Base-by-base conservation (phyloP, 257 asterid species). In the Solanum corneliomulleri region DNA sequence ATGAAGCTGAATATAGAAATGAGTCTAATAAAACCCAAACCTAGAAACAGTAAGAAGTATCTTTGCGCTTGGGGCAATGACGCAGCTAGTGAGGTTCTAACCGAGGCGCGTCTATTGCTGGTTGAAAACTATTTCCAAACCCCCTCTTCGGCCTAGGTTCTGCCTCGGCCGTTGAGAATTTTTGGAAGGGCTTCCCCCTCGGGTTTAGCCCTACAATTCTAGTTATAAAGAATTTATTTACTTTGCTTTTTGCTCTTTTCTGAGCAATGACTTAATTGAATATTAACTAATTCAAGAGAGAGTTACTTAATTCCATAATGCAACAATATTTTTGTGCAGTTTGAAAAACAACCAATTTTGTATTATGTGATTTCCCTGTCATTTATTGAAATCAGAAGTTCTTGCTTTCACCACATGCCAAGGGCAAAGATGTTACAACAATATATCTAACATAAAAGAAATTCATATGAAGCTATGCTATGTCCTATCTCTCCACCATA, bases 11-110 rank as follows among this genome's bases (percentile, higher is more conserved):
- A 2, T 7, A 20, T 33, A 75, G 25, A 35, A 69, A 49, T 1
- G 1, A 16, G 27, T 9, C 3, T 6, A 68, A 84, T 68, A 87
- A 84, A 87, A 84, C 0, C 27, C 21, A 21, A 49, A 87, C 31
- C 27, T 27, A 20, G 14, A 1, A 1, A 2, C 0, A 0, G 0
- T 4, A 0, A 0, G 0, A 14, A 10, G 3, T 2, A 84, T 86
- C 90, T 88, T 90, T 88, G 92, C 89, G 92, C 92, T 89, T 89
- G 89, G 89, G 88, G 91, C 88, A 90, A 83, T 88, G 88, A 90
- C 90, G 88, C 90, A 90, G 90, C 89, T 90, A 58, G 72, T 90
- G 92, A 88, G 92, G 92, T 83, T 23, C 76, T 88, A 90, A 90
- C 92, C 87, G 90, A 88, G 89, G 90, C 91, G 88, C 86, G 86